Base-by-base conservation (phyloP, 371 early-diverging fungal genomes). In the Apophysomyces trapeziformis region DNA sequence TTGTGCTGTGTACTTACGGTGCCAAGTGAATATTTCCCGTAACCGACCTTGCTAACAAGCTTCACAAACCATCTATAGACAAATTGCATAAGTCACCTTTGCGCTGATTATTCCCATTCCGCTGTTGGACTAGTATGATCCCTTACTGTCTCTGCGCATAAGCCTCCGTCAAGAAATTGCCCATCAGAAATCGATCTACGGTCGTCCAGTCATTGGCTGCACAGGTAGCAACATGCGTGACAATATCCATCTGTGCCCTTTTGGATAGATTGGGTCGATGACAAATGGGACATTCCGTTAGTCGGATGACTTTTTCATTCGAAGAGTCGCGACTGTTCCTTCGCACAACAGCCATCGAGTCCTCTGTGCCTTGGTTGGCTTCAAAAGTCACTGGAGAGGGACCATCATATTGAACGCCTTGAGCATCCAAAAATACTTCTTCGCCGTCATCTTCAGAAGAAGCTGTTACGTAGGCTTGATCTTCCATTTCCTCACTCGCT, bases 171-270 rank as follows among this genome's bases (percentile, higher is more conserved):
- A 92, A 78, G 71, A 92, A 92, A 64, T 92, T 90, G 38, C 93
- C 91, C 78, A 92, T 82, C 8, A 94, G 78, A 54, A 89, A 86
- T 14, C 85, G 77, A 64, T 87, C 88, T 1, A 89, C 80, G 1
- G 86, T 86, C 8, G 80, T 84, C 67, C 87, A 86, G 66, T 89
- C 89, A 38, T 85, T 82, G 6, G 86, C 85, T 60, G 86, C 83
- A 72, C 92, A 89, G 0, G 89, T 85, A 0, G 93, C 92, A 38
- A 93, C 86, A 67, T 95, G 95, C 0, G 91, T 90, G 13, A 93
- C 84, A 11, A 89, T 88, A 66, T 93, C 92, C 71, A 92, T 83
- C 61, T 92, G 92, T 0, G 80, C 80, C 46, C 81, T 82, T 41
- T 78, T 75, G 2, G 78, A 72, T 8, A 90, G 78, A 58, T 86